Evolutionary conservation across 371 early-diverging fungal species (phyloP).

Genomic region (Mycotypha africana): DNA sequence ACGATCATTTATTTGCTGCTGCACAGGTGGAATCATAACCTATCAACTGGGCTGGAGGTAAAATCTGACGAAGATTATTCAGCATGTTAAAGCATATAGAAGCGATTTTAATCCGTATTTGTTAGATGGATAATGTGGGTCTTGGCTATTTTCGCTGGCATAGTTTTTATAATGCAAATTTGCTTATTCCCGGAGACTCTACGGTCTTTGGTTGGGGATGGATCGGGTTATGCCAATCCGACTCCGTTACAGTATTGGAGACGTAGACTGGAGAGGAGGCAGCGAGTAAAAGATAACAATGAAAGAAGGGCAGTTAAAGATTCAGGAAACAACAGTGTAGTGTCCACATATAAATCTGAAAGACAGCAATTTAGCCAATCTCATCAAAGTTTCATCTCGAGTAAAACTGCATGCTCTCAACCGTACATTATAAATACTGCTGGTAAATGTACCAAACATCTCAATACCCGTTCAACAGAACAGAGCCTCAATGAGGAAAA

Average conservation of each 20-base stretch:
- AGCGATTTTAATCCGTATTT: neutral
- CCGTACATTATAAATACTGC: too few species aligned
- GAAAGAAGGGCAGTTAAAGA: neutral
- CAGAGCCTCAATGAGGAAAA: too few species aligned
- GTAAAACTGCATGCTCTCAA: too few species aligned
- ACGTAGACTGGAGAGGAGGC: too few species aligned
- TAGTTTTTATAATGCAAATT: constrained; percentile 38
- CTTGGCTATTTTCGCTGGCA: constrained; percentile 40
- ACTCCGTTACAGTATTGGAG: constrained; percentile 16
- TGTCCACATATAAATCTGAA: too few species aligned
- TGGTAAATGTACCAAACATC: neutral
- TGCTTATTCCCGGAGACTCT: constrained; percentile 63
- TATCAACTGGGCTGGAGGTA: constrained; percentile 30
- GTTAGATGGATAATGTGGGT: constrained; percentile 55
- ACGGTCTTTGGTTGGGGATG: constrained; percentile 31
- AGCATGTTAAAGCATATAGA: neutral
- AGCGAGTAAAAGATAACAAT: neutral
- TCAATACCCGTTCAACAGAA: neutral
- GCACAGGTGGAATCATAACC: constrained; percentile 25
- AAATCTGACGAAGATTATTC: neutral
- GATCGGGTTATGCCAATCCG: constrained; percentile 21
- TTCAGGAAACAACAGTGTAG: too few species aligned
- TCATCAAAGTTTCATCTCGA: too few species aligned
- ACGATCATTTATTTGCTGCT: too few species aligned
- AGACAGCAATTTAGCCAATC: too few species aligned